phyloP scores from a whole-genome alignment of 805 yeast species.

The Maudiozyma bulderi region DNA sequence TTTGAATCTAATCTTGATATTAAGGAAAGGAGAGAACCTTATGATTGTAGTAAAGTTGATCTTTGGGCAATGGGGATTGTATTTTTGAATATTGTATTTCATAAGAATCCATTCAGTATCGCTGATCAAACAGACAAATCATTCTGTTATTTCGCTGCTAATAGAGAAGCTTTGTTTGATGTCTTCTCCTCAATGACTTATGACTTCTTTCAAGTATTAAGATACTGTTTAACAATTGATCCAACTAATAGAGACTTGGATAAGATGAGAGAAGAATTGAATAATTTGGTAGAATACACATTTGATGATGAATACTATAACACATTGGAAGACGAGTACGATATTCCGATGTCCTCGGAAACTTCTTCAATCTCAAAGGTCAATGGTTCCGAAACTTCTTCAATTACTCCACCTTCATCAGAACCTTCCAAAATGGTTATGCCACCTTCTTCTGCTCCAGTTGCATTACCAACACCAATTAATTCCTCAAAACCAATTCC shows the following conservation, averaged over 20 bases:
- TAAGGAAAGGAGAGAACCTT: slow-evolving; percentile 39
- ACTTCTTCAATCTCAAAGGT: not conserved
- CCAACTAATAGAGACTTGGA: slow-evolving; percentile 71
- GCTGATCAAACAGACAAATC: slow-evolving; percentile 76
- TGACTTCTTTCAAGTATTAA: slow-evolving; percentile 76
- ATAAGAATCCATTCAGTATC: slow-evolving; percentile 74
- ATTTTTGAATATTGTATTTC: slow-evolving; percentile 74
- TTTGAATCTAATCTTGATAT: slow-evolving; percentile 42
- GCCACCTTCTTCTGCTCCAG: slow-evolving; percentile 26
- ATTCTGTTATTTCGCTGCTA: slow-evolving; percentile 75
- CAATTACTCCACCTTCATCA: not conserved
- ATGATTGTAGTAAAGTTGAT: slow-evolving; percentile 75
- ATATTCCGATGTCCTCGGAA: slow-evolving; percentile 25
- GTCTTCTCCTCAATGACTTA: slow-evolving; percentile 82
- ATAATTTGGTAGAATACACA: slow-evolving; percentile 57
- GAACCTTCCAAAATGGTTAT: slow-evolving; percentile 10
- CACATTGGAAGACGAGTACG: slow-evolving; percentile 29
- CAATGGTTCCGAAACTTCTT: slow-evolving; percentile 2
- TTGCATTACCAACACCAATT: slow-evolving; percentile 24
- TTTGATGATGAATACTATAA: slow-evolving; percentile 65
- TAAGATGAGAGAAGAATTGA: slow-evolving; percentile 51
- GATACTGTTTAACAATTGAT: slow-evolving; percentile 71
- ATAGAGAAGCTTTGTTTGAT: slow-evolving; percentile 84
- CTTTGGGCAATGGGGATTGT: slow-evolving; percentile 87
- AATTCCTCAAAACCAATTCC: slow-evolving; percentile 17